Conservation (phyloP, 257 asterid species). For the Capsicum rhomboideum region DNA sequence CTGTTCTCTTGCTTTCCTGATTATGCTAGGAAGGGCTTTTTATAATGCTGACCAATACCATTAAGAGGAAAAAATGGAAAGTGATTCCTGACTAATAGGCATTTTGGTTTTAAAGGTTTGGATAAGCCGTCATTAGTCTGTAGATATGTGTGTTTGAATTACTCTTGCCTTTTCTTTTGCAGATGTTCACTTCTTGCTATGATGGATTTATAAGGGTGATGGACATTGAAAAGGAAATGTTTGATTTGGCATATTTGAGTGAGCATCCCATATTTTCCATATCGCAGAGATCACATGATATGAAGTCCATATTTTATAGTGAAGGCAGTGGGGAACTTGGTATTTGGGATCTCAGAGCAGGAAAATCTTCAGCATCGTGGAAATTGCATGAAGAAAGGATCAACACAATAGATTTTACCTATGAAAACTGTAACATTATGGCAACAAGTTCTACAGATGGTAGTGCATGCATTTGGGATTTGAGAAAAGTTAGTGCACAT, state of each 20-base stretch:
- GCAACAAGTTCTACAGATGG: constrained; percentile 82
- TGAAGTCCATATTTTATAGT: constrained; percentile 45
- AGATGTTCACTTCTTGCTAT: constrained; percentile 83
- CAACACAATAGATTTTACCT: constrained; percentile 67
- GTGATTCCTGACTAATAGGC: not conserved
- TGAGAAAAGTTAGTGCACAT: constrained; percentile 41
- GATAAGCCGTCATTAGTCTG: not conserved
- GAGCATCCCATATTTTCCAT: constrained; percentile 45
- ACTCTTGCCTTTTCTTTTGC: constrained; percentile 19
- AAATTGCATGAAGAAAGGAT: constrained; percentile 58
- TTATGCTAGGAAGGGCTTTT: not conserved
- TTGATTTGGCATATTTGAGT: constrained; percentile 46
- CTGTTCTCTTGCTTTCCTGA: not conserved
- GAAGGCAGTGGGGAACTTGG: constrained; percentile 56
- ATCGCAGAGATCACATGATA: constrained; percentile 36
- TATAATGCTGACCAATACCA: not conserved
- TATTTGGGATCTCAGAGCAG: constrained; percentile 62
- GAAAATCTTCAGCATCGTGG: constrained; percentile 42
- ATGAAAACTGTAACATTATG: constrained; percentile 44
- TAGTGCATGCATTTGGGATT: constrained; percentile 90
- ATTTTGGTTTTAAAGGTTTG: not conserved
- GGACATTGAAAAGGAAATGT: constrained; percentile 74
- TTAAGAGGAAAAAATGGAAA: not conserved
- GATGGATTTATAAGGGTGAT: constrained; percentile 73
- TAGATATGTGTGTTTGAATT: not conserved